Percentiles rank a stretch among this genome's conserved stretches.
These are phyloP conservation scores for Penstemon barbatus DNA, from an alignment of 257 asterid species.

Conservation along the genomic window DNA sequence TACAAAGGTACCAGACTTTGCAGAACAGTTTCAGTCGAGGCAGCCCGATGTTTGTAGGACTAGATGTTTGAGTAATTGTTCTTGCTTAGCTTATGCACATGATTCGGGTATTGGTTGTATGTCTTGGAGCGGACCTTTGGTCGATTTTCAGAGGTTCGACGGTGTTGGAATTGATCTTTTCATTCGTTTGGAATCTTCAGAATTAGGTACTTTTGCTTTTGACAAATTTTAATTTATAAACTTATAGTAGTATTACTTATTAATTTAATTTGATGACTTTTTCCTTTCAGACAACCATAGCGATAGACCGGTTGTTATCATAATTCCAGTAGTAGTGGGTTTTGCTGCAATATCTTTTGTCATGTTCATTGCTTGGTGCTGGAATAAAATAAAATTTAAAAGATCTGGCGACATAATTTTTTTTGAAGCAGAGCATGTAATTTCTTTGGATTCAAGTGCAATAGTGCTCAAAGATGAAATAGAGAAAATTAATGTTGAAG, in stretches of 20 bases:
- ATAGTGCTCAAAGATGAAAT: too few species aligned
- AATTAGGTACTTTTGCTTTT: conserved; percentile 40
- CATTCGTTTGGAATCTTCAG: conserved; percentile 49
- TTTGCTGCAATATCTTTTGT: conserved; percentile 25
- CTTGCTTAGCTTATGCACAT: conserved; percentile 55
- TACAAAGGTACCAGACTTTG: conserved; percentile 47
- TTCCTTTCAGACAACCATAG: conserved; percentile 36
- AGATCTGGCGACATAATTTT: too few species aligned
- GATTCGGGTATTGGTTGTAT: conserved; percentile 47
- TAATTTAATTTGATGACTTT: too few species aligned
- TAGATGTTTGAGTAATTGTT: conserved; percentile 46
- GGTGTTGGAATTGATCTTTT: conserved; percentile 45
- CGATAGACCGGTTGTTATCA: conserved; percentile 32
- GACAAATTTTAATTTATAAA: background rate
- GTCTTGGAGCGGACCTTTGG: conserved; percentile 45
- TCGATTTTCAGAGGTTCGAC: conserved; percentile 47
- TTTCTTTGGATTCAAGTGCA: too few species aligned
- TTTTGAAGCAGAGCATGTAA: too few species aligned
- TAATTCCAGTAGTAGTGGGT: conserved; percentile 42
- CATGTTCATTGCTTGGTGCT: conserved; percentile 40
- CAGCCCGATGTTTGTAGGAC: conserved; percentile 33
- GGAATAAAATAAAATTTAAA: conserved; percentile 44
- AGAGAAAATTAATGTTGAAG: conserved; percentile 33
- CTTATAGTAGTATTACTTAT: background rate
- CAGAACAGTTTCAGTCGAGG: conserved; percentile 17